Conservation (phyloP, 1,284 basidiomycete genomes). For the Puccinia coronata region DNA sequence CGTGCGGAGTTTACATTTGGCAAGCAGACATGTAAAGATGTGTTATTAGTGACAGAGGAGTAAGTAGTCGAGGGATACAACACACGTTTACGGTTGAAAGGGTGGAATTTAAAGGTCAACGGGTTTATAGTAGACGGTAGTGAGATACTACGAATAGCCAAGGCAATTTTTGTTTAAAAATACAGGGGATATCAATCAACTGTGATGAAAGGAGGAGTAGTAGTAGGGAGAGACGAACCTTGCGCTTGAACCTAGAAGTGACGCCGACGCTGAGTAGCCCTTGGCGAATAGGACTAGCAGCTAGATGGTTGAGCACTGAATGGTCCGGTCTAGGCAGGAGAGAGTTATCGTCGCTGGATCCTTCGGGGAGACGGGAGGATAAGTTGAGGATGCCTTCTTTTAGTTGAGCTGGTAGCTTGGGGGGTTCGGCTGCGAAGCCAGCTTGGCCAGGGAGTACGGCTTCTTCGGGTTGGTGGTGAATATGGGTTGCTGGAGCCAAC, state of each 20-base stretch:
- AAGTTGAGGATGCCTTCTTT: constrained; percentile 50
- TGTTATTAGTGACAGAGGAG: too few species aligned
- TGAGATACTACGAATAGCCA: too few species aligned
- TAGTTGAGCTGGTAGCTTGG: constrained; percentile 44
- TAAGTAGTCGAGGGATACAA: too few species aligned
- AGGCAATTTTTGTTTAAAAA: too few species aligned
- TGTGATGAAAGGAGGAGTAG: too few species aligned
- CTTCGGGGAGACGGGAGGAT: constrained; percentile 52
- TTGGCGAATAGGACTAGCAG: constrained; percentile 91
- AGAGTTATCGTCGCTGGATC: constrained; percentile 78
- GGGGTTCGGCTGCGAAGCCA: constrained; percentile 43
- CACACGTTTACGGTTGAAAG: too few species aligned
- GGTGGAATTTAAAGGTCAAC: too few species aligned
- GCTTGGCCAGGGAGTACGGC: constrained; percentile 23
- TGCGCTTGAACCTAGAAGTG: constrained; percentile 88
- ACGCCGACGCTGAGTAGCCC: constrained; percentile 90
- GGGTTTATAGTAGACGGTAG: too few species aligned
- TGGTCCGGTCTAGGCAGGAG: constrained; percentile 92
- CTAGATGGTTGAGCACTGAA: constrained; percentile 91
- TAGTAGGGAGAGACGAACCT: constrained; percentile 67
- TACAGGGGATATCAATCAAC: too few species aligned
- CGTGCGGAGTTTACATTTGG: too few species aligned
- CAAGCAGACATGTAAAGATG: too few species aligned
- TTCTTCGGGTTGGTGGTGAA: neutral
- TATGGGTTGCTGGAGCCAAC: too few species aligned